A percentile compares a stretch with the other conserved stretches of the same genome.
phyloP scores from a whole-genome alignment of 768 basidiomycete genomes.

The Termitomyces bulborhizus region DNA sequence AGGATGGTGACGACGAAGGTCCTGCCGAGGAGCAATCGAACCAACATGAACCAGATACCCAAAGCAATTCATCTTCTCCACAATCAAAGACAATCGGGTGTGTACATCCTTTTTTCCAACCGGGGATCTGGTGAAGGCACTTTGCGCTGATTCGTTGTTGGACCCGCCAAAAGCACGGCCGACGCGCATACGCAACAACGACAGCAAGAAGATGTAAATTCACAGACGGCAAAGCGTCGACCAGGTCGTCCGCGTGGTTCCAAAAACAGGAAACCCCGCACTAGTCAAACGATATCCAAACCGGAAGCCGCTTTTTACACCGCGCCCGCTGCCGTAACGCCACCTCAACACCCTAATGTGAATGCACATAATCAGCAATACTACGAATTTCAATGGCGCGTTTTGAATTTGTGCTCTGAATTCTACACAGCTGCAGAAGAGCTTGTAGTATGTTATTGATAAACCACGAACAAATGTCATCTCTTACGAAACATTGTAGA shows the following conservation, averaged over 20 bases:
- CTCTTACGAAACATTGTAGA: constrained; percentile 24
- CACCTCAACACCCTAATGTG: constrained; percentile 41
- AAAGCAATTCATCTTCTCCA: constrained; percentile 32
- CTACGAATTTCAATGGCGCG: constrained; percentile 84
- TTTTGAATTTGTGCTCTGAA: constrained; percentile 75
- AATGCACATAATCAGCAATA: constrained; percentile 70
- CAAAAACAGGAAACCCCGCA: constrained; percentile 59
- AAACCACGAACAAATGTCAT: constrained; percentile 10
- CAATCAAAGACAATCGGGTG: constrained; percentile 26
- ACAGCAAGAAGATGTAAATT: constrained; percentile 16
- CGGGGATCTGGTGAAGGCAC: background rate
- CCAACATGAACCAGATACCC: constrained; percentile 37
- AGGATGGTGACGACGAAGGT: constrained; percentile 75
- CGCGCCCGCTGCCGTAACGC: constrained; percentile 20
- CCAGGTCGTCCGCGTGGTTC: constrained; percentile 79
- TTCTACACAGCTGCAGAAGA: constrained; percentile 86
- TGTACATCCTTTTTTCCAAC: constrained; percentile 8
- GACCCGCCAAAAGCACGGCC: constrained; percentile 14
- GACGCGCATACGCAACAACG: constrained; percentile 20
- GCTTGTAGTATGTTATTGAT: constrained; percentile 54
- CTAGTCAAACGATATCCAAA: constrained; percentile 21
- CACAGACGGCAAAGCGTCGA: constrained; percentile 52
- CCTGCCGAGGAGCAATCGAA: constrained; percentile 62
- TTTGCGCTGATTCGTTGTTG: constrained; percentile 9
- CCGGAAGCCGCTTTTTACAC: constrained; percentile 39